Evolutionary conservation across 2,329 filamentous ascomycete genomes (phyloP), one percentile per base, ranked within the genome.

Genomic region (Cercospora citrullina): DNA sequence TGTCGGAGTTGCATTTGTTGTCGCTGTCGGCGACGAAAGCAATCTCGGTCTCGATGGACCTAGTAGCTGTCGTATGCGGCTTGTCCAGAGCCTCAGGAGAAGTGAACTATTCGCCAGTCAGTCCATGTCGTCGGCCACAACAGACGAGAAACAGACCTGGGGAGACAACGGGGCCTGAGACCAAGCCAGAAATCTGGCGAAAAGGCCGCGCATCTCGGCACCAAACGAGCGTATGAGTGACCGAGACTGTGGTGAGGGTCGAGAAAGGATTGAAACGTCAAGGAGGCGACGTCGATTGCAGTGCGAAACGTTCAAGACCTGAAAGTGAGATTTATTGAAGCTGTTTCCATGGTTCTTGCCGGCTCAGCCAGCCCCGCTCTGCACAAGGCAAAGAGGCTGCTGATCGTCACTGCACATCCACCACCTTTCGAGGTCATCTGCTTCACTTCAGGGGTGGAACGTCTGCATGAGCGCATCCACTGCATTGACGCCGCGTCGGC

Each of bases 1-100:
- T 65, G 53, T 75, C 73, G 57, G 66, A 48, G 45, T 68, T 33
- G 60, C 64, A 42, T 61, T 57, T 51, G 45, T 61, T 39, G 18
- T 55, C 33, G 57, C 60, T 39, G 59, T 66, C 53, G 59, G 68
- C 66, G 66, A 53, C 42, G 57, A 65, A 21, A 63, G 51, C 5
- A 5, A 58, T 57, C 21, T 57, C 31, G 14, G 28, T 31, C 36
- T 31, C 36, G 9, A 62, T n/a, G 36, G 60, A 23, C 12, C 48
- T 58, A 26, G 16, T 12, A 4, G 9, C 51, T n/a, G 62, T 42
- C 16, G 62, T 39, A 5, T 23, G 30, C 21, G 60, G 26, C 30
- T 12, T 18, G 12, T 16, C 28, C 16, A 39, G 30, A 63, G 28
- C 58, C 10, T 60, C 31, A 3, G 36, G 8, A 14, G 58, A 26